Evolutionary conservation across 2,329 filamentous ascomycete genomes (phyloP).

Genomic region (Stachybotrys chartarum): DNA sequence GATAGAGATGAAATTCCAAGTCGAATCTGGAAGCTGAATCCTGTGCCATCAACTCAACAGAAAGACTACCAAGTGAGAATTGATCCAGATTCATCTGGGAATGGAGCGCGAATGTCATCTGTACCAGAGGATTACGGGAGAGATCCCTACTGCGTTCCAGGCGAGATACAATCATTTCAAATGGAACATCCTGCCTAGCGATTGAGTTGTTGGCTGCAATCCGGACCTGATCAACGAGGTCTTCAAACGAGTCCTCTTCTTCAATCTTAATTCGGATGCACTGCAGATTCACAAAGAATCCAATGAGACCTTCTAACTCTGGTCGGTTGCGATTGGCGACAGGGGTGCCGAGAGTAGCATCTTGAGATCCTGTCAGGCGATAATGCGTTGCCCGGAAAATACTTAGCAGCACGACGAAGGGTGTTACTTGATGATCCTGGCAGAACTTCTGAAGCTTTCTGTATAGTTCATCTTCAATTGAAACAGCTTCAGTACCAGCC

Average conservation of each 20-base stretch:
- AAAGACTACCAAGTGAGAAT: neutral
- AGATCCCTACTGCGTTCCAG: slow-evolving; percentile 3
- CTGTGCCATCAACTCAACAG: neutral
- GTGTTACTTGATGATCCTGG: neutral
- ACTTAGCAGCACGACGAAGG: slow-evolving; percentile 6
- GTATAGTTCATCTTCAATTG: neutral
- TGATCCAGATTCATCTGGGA: slow-evolving; percentile 1
- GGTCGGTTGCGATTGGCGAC: slow-evolving; percentile 6
- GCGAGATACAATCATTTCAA: slow-evolving; percentile 6
- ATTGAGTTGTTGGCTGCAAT: slow-evolving; percentile 3
- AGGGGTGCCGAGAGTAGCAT: slow-evolving; percentile 7
- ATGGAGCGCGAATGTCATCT: slow-evolving; percentile 6
- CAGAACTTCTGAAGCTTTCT: slow-evolving; percentile 2
- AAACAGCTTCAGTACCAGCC: neutral
- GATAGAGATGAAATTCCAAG: slow-evolving; percentile 8
- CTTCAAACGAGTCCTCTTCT: slow-evolving; percentile 3
- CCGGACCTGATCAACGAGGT: slow-evolving; percentile 7
- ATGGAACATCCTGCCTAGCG: slow-evolving; percentile 12
- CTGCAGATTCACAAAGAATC: slow-evolving; percentile 12
- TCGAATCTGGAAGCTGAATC: slow-evolving; percentile 5
- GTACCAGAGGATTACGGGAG: slow-evolving; percentile 6
- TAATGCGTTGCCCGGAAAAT: slow-evolving; percentile 9
- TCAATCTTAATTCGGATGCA: slow-evolving; percentile 7
- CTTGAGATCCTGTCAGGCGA: slow-evolving; percentile 6
- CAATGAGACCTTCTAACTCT: slow-evolving; percentile 7